Evolutionary conservation across 2,329 filamentous ascomycete species (phyloP).

Genomic region (Pseudofabraea citricarpa): DNA sequence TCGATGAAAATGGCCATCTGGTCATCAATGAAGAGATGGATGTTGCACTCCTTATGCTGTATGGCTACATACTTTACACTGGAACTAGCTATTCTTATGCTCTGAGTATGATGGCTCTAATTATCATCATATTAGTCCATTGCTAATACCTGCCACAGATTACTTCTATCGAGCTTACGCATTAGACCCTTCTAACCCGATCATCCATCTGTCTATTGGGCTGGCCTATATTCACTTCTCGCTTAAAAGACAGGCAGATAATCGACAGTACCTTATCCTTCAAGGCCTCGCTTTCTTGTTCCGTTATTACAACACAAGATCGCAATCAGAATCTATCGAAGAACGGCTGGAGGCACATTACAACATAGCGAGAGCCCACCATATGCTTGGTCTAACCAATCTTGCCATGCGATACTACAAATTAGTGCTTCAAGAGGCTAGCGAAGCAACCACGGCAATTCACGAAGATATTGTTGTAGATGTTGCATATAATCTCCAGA

Average conservation of each 20-base stretch:
- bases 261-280: slow-evolving; percentile 80
- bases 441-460: slow-evolving; percentile 12
- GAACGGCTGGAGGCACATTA: slow-evolving; percentile 73
- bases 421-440: slow-evolving; percentile 37
- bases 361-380: slow-evolving; percentile 73
- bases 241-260: slow-evolving; percentile 84
- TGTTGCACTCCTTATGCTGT: slow-evolving; percentile 77
- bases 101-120: slow-evolving; percentile 55
- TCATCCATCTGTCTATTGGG: slow-evolving; percentile 76
- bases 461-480: slow-evolving; percentile 60
- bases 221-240: slow-evolving; percentile 84
- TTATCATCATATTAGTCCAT: not conserved
- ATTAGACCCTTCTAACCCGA: slow-evolving; percentile 69
- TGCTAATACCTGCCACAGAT: slow-evolving; percentile 36
- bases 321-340: slow-evolving; percentile 28
- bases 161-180: slow-evolving; percentile 80
- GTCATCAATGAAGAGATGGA: slow-evolving; percentile 48
- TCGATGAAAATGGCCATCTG: slow-evolving; percentile 28
- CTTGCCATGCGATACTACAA: slow-evolving; percentile 70
- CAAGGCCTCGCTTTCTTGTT: slow-evolving; percentile 81
- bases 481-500: slow-evolving; percentile 70
- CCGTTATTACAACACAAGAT: slow-evolving; percentile 62
- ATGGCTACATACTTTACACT: slow-evolving; percentile 83
- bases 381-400: slow-evolving; percentile 67
- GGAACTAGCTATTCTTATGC: slow-evolving; percentile 81